phyloP scores from a whole-genome alignment of 1,284 basidiomycete species.

The Ustilago shanxiensis region DNA sequence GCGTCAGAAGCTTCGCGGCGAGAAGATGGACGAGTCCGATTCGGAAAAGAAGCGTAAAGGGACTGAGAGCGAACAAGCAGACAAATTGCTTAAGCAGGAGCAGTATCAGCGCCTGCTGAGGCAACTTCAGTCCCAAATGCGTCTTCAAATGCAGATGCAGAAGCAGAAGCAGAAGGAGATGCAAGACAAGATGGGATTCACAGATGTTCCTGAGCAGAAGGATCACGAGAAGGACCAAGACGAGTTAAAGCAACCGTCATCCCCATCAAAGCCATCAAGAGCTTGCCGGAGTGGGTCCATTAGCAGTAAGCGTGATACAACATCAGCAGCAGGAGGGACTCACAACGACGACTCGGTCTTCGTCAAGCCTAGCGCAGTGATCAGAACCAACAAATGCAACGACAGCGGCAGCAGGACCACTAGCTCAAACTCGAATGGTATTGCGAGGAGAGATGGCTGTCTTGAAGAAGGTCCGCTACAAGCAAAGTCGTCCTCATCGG shows the following conservation, averaged over 20 bases:
- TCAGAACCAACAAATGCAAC: neutral
- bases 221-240: neutral
- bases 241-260: conserved; percentile 8
- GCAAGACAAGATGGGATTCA: conserved; percentile 1
- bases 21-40: neutral
- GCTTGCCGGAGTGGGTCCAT: neutral
- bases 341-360: conserved; percentile 2
- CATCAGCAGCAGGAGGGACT: neutral
- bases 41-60: conserved; percentile 6
- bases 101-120: conserved; percentile 29
- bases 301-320: neutral
- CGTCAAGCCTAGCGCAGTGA: conserved; percentile 3
- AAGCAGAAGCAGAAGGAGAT: conserved; percentile 27
- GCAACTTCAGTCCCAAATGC: conserved; percentile 33
- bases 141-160: conserved; percentile 28
- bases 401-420: neutral
- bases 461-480: neutral
- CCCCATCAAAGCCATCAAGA: conserved; percentile 4
- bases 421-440: neutral
- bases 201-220: neutral
- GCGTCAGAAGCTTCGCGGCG: conserved; percentile 4
- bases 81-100: conserved; percentile 27
- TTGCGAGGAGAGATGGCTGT: neutral
- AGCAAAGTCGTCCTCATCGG: no score
- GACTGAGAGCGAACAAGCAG: conserved; percentile 19